Evolutionary conservation across 345 rosid species (phyloP).

Genomic region (Moricandia arvensis): DNA sequence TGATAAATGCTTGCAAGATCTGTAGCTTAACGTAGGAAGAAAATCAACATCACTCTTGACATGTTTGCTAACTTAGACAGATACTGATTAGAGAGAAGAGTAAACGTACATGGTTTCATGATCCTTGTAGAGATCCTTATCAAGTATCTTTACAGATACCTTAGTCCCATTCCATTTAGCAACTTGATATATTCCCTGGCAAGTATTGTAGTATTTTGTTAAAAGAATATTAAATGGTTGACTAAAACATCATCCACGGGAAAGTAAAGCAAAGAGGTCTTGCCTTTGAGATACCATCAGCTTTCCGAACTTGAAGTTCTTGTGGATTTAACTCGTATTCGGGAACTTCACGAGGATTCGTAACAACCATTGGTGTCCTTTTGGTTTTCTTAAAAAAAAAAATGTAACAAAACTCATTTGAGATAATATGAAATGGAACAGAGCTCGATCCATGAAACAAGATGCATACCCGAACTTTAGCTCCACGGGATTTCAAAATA

Average conservation of each 20-base stretch:
- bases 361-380: slow-evolving; percentile 88
- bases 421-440: background rate
- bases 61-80: background rate
- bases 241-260: background rate
- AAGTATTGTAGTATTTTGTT: slow-evolving; percentile 7
- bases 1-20: background rate
- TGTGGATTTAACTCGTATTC: slow-evolving; percentile 93
- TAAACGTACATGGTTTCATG: slow-evolving; percentile 65
- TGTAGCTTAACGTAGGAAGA: background rate
- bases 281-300: slow-evolving; percentile 86
- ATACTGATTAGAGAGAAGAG: slow-evolving; percentile 11
- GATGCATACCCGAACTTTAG: slow-evolving; percentile 67
- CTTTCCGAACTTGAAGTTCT: slow-evolving; percentile 87
- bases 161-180: slow-evolving; percentile 99
- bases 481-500: slow-evolving; percentile 88
- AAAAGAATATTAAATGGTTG: background rate
- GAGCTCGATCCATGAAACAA: background rate
- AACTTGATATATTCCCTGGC: slow-evolving; percentile 91
- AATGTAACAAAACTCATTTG: slow-evolving; percentile 5
- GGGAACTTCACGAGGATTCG: slow-evolving; percentile 89
- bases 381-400: slow-evolving; percentile 61
- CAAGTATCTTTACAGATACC: slow-evolving; percentile 92
- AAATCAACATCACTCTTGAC: background rate
- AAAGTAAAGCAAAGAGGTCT: slow-evolving; percentile 24
- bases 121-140: slow-evolving; percentile 65